phyloP scores from a whole-genome alignment of 495 filamentous ascomycete species.

The Neurospora tetrasperma region DNA sequence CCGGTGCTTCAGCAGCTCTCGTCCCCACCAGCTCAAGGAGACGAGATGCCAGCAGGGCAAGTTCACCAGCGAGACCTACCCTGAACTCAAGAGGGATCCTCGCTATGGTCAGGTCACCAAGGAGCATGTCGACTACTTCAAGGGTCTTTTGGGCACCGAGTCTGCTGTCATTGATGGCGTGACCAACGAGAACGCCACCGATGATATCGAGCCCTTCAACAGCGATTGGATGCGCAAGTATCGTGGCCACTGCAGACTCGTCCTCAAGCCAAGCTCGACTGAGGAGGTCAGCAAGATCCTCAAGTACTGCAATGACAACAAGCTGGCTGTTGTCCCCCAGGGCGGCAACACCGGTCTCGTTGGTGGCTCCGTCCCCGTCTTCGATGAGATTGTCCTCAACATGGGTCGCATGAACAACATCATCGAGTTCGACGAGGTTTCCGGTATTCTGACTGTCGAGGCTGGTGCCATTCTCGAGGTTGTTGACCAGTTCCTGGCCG shows the following conservation, averaged over 20 bases:
- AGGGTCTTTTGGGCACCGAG: conserved; percentile 57
- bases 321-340: conserved; percentile 91
- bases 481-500: conserved; percentile 71
- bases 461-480: conserved; percentile 85
- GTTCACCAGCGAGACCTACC: conserved; percentile 78
- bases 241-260: conserved; percentile 75
- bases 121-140: conserved; percentile 75
- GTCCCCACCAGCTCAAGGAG: conserved; percentile 15
- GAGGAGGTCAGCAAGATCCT: conserved; percentile 81
- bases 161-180: conserved; percentile 80
- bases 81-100: conserved; percentile 65
- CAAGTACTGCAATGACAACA: conserved; percentile 85
- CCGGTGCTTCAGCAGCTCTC: conserved; percentile 28
- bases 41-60: conserved; percentile 36
- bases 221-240: conserved; percentile 99
- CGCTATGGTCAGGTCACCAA: conserved; percentile 59
- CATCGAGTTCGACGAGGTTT: conserved; percentile 81
- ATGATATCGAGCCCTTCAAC: conserved; percentile 89
- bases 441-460: conserved; percentile 81
- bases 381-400: conserved; percentile 94
- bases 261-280: conserved; percentile 72
- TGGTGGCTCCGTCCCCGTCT: conserved; percentile 88
- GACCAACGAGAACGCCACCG: conserved; percentile 50
- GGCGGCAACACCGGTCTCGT: conserved; percentile 95
- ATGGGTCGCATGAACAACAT: conserved; percentile 83